Evolutionary conservation across 164 flowering plant species (phyloP).

Genomic region (Warburgia ugandensis): DNA sequence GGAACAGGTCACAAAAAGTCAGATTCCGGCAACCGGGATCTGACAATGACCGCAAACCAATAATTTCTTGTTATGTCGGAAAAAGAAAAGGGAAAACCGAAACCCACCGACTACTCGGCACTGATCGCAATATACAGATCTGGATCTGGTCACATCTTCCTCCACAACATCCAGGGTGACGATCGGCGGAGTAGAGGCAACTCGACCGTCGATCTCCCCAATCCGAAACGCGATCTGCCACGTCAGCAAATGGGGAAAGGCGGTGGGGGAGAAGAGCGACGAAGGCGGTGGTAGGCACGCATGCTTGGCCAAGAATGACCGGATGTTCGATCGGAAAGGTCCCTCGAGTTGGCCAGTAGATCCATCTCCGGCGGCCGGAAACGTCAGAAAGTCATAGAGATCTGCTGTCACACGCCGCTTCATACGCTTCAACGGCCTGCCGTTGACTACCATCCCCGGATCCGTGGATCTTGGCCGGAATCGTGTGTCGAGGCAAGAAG

Average conservation of each 20-base stretch:
- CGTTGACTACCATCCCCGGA: conserved; percentile 53
- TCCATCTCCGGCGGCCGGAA: conserved; percentile 28
- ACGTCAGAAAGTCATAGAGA: conserved; percentile 51
- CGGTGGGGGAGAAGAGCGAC: conserved; percentile 19
- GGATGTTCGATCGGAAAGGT: conserved; percentile 47
- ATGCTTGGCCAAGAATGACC: conserved; percentile 34
- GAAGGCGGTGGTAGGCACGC: conserved; percentile 33
- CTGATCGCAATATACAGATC: conserved; percentile 84
- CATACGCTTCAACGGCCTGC: conserved; percentile 53
- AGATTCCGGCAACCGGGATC: conserved; percentile 6
- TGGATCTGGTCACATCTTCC: conserved; percentile 71
- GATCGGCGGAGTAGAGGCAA: conserved; percentile 18
- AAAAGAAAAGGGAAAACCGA: neutral
- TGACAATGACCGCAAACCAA: no score
- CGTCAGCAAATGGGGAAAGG: conserved; percentile 29
- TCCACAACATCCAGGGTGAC: conserved; percentile 68
- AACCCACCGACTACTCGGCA: conserved; percentile 92
- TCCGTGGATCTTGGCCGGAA: conserved; percentile 5
- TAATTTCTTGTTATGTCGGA: neutral
- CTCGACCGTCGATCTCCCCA: conserved; percentile 22
- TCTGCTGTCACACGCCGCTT: conserved; percentile 69
- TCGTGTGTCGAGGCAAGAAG: neutral
- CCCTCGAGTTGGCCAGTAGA: conserved; percentile 15
- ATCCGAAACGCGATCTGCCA: conserved; percentile 52
- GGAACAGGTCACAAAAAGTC: no score